Evolutionary conservation across 129 eudicot genomes (phyloP).

Genomic region (Scalesia atractyloides): DNA sequence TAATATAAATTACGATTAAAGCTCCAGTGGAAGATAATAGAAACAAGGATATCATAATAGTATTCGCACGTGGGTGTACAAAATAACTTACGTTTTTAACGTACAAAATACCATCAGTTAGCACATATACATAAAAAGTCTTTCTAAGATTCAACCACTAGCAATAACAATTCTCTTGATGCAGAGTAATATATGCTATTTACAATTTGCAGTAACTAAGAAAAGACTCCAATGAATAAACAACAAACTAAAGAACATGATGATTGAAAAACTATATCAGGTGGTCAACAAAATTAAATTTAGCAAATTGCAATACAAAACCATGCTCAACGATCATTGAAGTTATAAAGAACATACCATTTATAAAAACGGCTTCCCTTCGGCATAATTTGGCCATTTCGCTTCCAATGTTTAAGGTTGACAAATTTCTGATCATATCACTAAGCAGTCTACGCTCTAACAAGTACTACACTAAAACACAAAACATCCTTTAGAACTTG

Average conservation of each 20-base stretch:
- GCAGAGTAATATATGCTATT: background rate
- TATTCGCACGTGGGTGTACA: no score
- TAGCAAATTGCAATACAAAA: background rate
- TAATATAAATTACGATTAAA: no score
- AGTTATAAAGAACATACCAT: conserved; percentile 33
- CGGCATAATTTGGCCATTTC: conserved; percentile 36
- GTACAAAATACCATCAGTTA: no score
- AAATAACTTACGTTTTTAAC: no score
- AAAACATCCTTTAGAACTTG: conserved; percentile 23
- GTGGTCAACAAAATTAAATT: background rate
- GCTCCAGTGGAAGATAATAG: no score
- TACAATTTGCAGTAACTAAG: background rate
- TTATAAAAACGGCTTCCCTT: conserved; percentile 17
- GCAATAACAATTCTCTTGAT: no score
- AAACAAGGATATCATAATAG: no score
- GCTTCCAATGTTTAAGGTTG: conserved; percentile 28
- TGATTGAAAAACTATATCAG: background rate
- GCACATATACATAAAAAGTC: no score
- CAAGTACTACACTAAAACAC: conserved; percentile 27
- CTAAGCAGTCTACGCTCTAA: conserved; percentile 32
- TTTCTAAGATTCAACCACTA: no score
- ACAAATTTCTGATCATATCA: conserved; percentile 29
- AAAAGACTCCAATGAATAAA: background rate
- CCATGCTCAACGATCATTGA: background rate
- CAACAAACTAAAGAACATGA: background rate